phyloP scores from a whole-genome alignment of 768 basidiomycete genomes.

The Candolleomyces efflorescens region DNA sequence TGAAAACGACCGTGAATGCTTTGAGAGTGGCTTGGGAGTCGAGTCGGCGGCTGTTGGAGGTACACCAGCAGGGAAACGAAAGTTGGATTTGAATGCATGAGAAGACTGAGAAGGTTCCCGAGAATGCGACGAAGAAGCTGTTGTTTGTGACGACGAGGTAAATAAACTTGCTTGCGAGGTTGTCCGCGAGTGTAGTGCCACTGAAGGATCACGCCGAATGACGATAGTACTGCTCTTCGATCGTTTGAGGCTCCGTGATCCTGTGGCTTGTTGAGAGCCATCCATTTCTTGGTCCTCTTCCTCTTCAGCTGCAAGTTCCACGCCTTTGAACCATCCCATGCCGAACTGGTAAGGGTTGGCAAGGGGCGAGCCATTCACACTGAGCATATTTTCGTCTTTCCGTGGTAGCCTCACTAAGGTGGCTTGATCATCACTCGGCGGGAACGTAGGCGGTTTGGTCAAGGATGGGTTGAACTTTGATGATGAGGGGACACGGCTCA shows the following conservation, averaged over 20 bases:
- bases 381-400: slow-evolving; percentile 73
- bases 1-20: slow-evolving; percentile 36
- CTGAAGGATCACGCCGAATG: slow-evolving; percentile 55
- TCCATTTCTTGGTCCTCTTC: slow-evolving; percentile 22
- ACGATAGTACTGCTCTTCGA: slow-evolving; percentile 52
- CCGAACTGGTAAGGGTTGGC: slow-evolving; percentile 74
- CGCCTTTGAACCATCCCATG: slow-evolving; percentile 50
- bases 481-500: slow-evolving; percentile 49
- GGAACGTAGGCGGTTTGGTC: slow-evolving; percentile 51
- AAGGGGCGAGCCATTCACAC: slow-evolving; percentile 79
- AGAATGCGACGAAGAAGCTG: slow-evolving; percentile 36
- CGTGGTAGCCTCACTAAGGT: slow-evolving; percentile 57
- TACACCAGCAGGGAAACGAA: slow-evolving; percentile 23
- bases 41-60: slow-evolving; percentile 21
- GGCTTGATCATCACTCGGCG: slow-evolving; percentile 29
- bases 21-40: slow-evolving; percentile 30
- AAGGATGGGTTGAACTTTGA: slow-evolving; percentile 70
- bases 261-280: slow-evolving; percentile 16
- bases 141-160: slow-evolving; percentile 32
- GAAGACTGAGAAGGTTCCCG: slow-evolving; percentile 37
- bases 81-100: slow-evolving; percentile 16
- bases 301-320: slow-evolving; percentile 33
- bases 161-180: slow-evolving; percentile 50
- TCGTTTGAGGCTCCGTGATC: slow-evolving; percentile 36
- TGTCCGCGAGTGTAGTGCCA: slow-evolving; percentile 39